Evolutionary conservation across 129 eudicot genomes (phyloP), one percentile per base, ranked within the genome.

Genomic region (Pulicaria dysenterica): DNA sequence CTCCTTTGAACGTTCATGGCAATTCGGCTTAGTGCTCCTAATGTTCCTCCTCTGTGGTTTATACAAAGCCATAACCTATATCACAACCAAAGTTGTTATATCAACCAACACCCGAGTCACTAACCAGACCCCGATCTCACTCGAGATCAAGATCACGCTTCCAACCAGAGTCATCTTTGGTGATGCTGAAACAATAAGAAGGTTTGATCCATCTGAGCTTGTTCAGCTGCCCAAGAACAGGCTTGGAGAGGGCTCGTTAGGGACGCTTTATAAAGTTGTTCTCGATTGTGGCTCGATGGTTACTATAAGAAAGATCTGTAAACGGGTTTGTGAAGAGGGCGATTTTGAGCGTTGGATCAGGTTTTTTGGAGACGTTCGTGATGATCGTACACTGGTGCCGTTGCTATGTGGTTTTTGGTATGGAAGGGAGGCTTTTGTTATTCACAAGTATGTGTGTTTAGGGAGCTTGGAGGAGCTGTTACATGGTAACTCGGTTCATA

Each of bases 381-480:
- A 76, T 64, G 77, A 61, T 4, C 50, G 45, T 36, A 72, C 61
- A 73, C 67, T 84, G 15, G 68, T 77, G 64, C 79, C 84, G 7
- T 49, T 76, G 77, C 39, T 64, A 45, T 84, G 67, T 56, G 74
- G 76, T 5, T 83, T 74, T 45, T 79, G 87, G 88, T 84, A 76
- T 62, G 85, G 82, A 0, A 82, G 80, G 14, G 85, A 84, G 50
- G 84, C 80, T 76, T 84, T 80, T 73, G 50, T 84, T 37, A 70
- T 84, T 43, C 82, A 76, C 56, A 82, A 84, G 44, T 79, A 83
- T 59, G 10, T 80, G 44, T 80, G 85, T 60, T 80, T 80, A 53
- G 85, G 88, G 66, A 84, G 88, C 58, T 80, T 84, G 78, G 88
- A 84, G 71, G 88, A 80, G 47, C 88, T 80, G 41, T 64, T 84